Evolutionary conservation across 2,329 filamentous ascomycete species (phyloP).

Genomic region (Talaromyces sp.): DNA sequence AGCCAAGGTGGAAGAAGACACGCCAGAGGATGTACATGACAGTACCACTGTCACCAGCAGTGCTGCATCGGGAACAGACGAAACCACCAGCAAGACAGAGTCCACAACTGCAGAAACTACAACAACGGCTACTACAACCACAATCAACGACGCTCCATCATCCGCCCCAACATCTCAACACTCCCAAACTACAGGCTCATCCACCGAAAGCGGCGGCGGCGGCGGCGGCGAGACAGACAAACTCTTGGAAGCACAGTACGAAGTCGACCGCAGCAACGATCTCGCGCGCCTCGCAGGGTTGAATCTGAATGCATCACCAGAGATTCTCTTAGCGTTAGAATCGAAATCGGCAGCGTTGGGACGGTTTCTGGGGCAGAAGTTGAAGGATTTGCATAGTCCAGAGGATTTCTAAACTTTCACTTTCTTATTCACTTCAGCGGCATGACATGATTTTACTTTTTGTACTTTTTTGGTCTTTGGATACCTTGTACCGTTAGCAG

Average conservation of each 20-base stretch:
- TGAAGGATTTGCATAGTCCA: conserved; percentile 37
- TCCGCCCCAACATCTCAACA: not conserved
- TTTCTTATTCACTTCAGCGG: not conserved
- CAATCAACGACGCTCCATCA: not conserved
- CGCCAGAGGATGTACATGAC: not conserved
- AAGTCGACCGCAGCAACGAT: conserved; percentile 37
- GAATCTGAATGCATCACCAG: conserved; percentile 35
- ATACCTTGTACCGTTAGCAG: not conserved
- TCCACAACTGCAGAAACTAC: not conserved
- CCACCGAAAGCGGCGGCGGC: not conserved
- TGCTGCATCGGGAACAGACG: conserved; percentile 8
- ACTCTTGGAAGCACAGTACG: conserved; percentile 30
- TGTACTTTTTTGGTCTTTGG: not conserved
- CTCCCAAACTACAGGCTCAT: not conserved
- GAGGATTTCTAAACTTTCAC: conserved; percentile 34
- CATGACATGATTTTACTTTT: not conserved
- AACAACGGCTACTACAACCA: not conserved
- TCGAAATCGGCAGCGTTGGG: conserved; percentile 40
- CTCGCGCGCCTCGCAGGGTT: conserved; percentile 35
- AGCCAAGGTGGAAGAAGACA: conserved; percentile 21
- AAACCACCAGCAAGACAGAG: not conserved
- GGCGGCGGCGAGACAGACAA: conserved; percentile 17
- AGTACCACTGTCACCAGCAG: conserved; percentile 1
- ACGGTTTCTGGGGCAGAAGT: conserved; percentile 35
- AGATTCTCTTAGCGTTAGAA: conserved; percentile 37